A percentile compares a stretch with the other conserved stretches of the same genome.
Evolutionary conservation across 1,139 yeast species (phyloP).

Genomic region (Pichia sp.): DNA sequence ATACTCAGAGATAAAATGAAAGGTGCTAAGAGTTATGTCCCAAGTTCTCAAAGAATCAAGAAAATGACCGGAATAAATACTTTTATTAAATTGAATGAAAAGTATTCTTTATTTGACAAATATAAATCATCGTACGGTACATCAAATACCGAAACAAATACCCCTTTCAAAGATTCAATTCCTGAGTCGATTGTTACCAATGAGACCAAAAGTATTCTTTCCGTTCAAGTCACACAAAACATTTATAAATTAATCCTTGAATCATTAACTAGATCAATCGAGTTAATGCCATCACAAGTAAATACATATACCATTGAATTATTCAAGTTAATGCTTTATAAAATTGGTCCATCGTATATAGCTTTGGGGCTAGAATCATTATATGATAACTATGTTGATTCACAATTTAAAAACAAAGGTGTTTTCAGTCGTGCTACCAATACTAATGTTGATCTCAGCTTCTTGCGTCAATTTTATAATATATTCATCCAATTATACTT

Average conservation of each 20-base stretch:
- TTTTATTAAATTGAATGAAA: conserved; percentile 38
- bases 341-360: conserved; percentile 68
- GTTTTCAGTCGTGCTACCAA: conserved; percentile 23
- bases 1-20: conserved; percentile 16
- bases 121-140: conserved; percentile 11
- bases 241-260: conserved; percentile 72
- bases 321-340: conserved; percentile 60
- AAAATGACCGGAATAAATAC: conserved; percentile 26
- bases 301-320: conserved; percentile 62
- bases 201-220: conserved; percentile 21
- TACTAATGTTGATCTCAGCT: conserved; percentile 39
- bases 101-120: conserved; percentile 31
- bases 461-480: conserved; percentile 47
- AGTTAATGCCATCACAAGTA: conserved; percentile 59
- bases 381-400: conserved; percentile 36
- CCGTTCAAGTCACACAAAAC: conserved; percentile 49
- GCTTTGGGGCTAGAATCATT: conserved; percentile 73
- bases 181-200: conserved; percentile 1
- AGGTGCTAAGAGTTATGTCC: conserved; percentile 18
- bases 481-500: conserved; percentile 61
- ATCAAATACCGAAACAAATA: not conserved
- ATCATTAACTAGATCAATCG: conserved; percentile 71
- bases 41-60: conserved; percentile 20
- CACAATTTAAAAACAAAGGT: conserved; percentile 23
- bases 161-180: conserved; percentile 3